Conservation (phyloP, 2,329 filamentous ascomycete species). For the Aspergillus eucalypticola region DNA sequence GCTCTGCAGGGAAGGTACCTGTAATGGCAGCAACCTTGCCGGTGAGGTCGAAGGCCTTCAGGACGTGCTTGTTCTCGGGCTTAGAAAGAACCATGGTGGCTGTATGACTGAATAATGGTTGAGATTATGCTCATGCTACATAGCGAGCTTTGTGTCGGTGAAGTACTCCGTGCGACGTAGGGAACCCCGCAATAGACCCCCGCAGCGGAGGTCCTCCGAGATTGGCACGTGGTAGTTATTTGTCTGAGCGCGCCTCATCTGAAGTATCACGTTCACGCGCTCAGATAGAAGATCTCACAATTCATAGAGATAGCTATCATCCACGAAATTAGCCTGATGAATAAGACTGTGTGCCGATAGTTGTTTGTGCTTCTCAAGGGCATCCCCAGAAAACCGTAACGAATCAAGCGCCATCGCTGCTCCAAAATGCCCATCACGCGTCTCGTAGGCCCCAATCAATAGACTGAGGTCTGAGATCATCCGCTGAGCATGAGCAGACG, state of each 20-base stretch:
- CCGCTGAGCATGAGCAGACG: neutral
- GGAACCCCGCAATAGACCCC: neutral
- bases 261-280: neutral
- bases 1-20: conserved; percentile 10
- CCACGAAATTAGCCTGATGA: conserved; percentile 1
- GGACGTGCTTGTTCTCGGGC: conserved; percentile 27
- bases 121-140: neutral
- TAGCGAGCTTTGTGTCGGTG: neutral
- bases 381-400: neutral
- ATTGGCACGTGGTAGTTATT: neutral
- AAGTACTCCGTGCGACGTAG: neutral
- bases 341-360: neutral
- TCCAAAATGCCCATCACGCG: neutral
- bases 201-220: neutral
- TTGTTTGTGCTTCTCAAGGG: neutral
- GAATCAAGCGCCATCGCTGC: neutral
- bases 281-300: neutral
- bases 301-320: conserved; percentile 5
- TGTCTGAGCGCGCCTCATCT: neutral
- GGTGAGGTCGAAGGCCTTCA: conserved; percentile 30
- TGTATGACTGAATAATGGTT: neutral
- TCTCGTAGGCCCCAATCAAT: neutral
- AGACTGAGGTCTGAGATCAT: neutral
- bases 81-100: conserved; percentile 28
- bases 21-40: conserved; percentile 32